Base-by-base conservation (phyloP, 345 rosid species). In the Hypericum androsaemum region DNA sequence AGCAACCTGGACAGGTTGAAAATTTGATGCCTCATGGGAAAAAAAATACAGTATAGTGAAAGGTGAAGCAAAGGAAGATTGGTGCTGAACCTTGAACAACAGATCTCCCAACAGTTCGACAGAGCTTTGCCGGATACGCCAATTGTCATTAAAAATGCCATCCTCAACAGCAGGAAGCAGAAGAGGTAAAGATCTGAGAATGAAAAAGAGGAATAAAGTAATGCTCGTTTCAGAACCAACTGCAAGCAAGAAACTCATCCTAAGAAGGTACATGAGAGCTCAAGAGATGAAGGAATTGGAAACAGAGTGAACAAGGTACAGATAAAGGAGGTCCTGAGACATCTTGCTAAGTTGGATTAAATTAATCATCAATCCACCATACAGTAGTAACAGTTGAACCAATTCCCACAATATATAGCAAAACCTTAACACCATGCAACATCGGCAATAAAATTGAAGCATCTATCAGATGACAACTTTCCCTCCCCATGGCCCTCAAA, bases 101-200 rank as follows among this genome's bases (percentile, higher is more conserved):
- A 92, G 84, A 73, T 92, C 98, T 57, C 98, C 98, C 58, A 92
- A 76, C 57, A 92, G 75, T 66, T 92, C 98, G 7, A 92, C 98
- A 47, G 98, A 92, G 75, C 98, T 92, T 76, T 92, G 98, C 52
- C 97, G 83, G 54, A 92, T 88, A 63, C 98, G 89, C 98, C 98
- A 92, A 78, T 58, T 92, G 65, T 92, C 98, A 58, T 83, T 85
- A 59, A 85, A 88, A 61, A 92, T 92, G 39, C 98, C 98, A 75
- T 92, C 98, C 69, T 92, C 98, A 56, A 88, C 96, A 61, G 97
- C 97, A 35, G 98, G 98, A 74, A 92, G 98, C 52, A 92, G 97
- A 62, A 88, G 89, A 52, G 90, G 95, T 60, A 92, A 79, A 13
- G 98, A 80, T 76, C 98, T 92, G 80, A 49, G 7, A 32, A 56